These are phyloP conservation scores for Pichiaceae sp. DNA, from an alignment of 1,139 yeast species.

Conservation along the genomic window DNA sequence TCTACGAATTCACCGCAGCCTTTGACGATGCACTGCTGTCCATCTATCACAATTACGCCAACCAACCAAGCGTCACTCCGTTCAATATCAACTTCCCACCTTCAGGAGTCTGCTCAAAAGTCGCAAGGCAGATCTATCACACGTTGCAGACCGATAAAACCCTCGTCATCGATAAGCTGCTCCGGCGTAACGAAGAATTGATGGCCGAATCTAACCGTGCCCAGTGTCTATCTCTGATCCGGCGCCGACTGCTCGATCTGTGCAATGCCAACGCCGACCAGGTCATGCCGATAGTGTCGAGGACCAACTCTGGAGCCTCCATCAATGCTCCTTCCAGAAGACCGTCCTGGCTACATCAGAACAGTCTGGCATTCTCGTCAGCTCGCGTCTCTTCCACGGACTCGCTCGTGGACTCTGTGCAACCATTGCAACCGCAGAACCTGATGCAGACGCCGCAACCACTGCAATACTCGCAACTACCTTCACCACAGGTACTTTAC, in stretches of 20 bases:
- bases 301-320: slow-evolving; percentile 18
- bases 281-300: slow-evolving; percentile 10
- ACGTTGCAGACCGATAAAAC: slow-evolving; percentile 18
- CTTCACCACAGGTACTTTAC: not conserved
- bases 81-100: slow-evolving; percentile 34
- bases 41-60: slow-evolving; percentile 26
- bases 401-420: slow-evolving; percentile 23
- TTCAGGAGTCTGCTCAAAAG: slow-evolving; percentile 30
- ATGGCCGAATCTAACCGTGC: slow-evolving; percentile 15
- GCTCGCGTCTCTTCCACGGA: slow-evolving; percentile 23
- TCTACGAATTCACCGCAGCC: slow-evolving; percentile 21
- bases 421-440: slow-evolving; percentile 4
- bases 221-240: slow-evolving; percentile 26
- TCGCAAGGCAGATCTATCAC: slow-evolving; percentile 28
- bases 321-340: slow-evolving; percentile 9
- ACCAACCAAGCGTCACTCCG: slow-evolving; percentile 32
- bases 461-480: slow-evolving; percentile 4
- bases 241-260: slow-evolving; percentile 29
- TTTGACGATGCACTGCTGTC: slow-evolving; percentile 28
- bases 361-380: slow-evolving; percentile 16
- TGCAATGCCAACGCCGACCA: slow-evolving; percentile 16
- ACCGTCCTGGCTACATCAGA: slow-evolving; percentile 26
- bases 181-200: slow-evolving; percentile 22
- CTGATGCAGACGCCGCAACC: slow-evolving; percentile 3
- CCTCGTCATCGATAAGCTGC: slow-evolving; percentile 26